phyloP scores from a whole-genome alignment of 1,139 yeast genomes.

The Protomyces inouyei region DNA sequence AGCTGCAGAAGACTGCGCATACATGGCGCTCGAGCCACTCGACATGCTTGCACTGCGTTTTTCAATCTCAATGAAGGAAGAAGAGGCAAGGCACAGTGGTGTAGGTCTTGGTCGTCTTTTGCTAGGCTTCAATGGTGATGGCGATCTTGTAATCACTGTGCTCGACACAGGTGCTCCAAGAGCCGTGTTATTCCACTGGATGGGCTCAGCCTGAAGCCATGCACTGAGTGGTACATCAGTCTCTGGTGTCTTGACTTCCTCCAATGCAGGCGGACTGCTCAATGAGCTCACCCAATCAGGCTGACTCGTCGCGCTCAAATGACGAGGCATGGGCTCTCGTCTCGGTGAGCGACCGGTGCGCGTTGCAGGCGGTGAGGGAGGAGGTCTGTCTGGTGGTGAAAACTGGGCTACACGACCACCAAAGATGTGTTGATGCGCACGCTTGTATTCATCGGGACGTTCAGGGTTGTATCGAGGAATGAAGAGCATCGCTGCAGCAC shows the following conservation, averaged over 20 bases:
- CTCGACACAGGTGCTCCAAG: background rate
- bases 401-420: background rate
- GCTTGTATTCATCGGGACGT: background rate
- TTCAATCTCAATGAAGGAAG: background rate
- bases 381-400: background rate
- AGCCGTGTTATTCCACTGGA: background rate
- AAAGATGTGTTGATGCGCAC: background rate
- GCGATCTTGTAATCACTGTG: background rate
- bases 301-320: background rate
- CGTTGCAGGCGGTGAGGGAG: background rate
- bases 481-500: background rate
- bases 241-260: background rate
- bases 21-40: background rate
- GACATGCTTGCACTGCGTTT: background rate
- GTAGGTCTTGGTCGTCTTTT: background rate
- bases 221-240: background rate
- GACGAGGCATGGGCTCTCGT: background rate
- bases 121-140: background rate
- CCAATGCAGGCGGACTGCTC: background rate
- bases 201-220: background rate
- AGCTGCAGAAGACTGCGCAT: background rate
- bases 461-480: background rate
- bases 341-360: background rate
- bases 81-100: background rate
- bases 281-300: background rate